Conservation (phyloP, 352 stramenopile genomes). For the Paralagenidium karlingii region DNA sequence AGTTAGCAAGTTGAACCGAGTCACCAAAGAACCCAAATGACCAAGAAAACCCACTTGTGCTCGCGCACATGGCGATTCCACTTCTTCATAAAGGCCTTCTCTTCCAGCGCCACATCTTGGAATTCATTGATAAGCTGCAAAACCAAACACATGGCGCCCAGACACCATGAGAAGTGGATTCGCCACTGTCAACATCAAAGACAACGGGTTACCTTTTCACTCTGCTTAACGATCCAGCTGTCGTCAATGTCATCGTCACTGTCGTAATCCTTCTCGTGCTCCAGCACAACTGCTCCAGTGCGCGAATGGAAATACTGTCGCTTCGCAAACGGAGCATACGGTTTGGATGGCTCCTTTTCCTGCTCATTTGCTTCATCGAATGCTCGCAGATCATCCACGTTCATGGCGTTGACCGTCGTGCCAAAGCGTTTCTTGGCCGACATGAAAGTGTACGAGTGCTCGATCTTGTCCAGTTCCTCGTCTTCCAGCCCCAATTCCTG, state of each 20-base stretch:
- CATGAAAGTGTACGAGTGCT: slow-evolving; percentile 55
- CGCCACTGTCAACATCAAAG: slow-evolving; percentile 1
- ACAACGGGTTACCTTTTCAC: slow-evolving; percentile 44
- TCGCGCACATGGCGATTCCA: slow-evolving; percentile 81
- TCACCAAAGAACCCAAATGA: not conserved
- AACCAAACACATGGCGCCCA: not conserved
- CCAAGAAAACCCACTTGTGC: slow-evolving; percentile 22
- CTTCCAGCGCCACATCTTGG: slow-evolving; percentile 74
- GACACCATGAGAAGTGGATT: not conserved
- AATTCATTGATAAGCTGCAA: slow-evolving; percentile 74
- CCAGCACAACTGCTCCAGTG: slow-evolving; percentile 66
- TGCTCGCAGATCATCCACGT: too few species aligned
- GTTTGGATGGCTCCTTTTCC: slow-evolving; percentile 41
- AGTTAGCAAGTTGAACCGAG: not conserved
- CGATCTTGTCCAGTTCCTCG: slow-evolving; percentile 35
- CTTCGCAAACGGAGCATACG: slow-evolving; percentile 62
- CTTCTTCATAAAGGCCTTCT: slow-evolving; percentile 87
- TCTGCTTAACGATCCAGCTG: slow-evolving; percentile 82
- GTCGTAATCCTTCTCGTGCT: slow-evolving; percentile 78
- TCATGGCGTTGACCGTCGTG: too few species aligned
- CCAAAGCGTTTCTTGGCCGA: too few species aligned
- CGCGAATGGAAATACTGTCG: slow-evolving; percentile 84
- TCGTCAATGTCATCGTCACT: slow-evolving; percentile 83
- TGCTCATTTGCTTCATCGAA: too few species aligned
- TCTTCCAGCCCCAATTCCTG: slow-evolving; percentile 35